phyloP scores from a whole-genome alignment of 768 basidiomycete genomes.

The Termitomyces sp. region DNA sequence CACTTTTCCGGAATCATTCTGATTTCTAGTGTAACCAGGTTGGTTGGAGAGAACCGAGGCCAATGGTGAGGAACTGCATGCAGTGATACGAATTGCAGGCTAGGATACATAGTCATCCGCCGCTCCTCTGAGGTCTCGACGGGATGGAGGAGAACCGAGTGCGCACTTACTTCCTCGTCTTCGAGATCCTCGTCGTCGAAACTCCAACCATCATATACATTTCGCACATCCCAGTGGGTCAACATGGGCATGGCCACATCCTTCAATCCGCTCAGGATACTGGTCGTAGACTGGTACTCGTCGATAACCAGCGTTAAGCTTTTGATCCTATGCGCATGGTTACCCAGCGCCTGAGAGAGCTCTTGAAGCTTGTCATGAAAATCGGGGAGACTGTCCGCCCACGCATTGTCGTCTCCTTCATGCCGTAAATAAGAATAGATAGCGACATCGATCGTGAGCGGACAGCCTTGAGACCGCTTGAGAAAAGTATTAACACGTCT shows the following conservation, averaged over 20 bases:
- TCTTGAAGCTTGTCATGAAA: neutral
- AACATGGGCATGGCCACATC: neutral
- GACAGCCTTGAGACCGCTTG: neutral
- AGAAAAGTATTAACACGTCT: neutral
- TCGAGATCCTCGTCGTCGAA: neutral
- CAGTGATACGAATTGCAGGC: neutral
- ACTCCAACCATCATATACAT: neutral
- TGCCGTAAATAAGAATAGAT: neutral
- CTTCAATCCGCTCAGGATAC: neutral
- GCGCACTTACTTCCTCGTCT: neutral
- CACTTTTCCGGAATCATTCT: neutral
- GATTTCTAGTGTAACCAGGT: conserved; percentile 1
- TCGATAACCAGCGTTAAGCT: neutral
- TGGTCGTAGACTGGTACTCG: conserved; percentile 2
- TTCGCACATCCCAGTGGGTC: neutral
- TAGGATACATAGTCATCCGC: neutral
- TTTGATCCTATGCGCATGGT: conserved; percentile 1
- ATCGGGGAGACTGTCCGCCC: neutral
- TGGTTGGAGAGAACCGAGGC: conserved; percentile 2
- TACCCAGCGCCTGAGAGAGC: neutral
- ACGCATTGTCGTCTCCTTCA: neutral
- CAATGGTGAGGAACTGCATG: neutral
- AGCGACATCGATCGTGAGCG: neutral
- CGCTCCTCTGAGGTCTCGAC: neutral
- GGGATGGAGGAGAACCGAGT: neutral